These are phyloP conservation scores for Silybum marianum DNA, from an alignment of 129 eudicot species.

Conservation along the genomic window DNA sequence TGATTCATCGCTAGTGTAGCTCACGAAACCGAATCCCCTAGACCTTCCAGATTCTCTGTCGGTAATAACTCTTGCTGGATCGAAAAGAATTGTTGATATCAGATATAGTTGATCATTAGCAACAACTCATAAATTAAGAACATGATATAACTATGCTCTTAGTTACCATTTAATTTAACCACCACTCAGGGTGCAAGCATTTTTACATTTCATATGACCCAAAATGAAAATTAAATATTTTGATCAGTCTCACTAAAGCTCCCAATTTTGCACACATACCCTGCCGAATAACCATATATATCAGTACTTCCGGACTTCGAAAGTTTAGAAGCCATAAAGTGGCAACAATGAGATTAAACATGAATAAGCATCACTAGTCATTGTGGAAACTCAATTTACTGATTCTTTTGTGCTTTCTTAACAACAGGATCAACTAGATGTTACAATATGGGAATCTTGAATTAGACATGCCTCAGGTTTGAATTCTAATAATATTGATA, in stretches of 20 bases:
- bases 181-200: not conserved
- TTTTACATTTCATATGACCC: not conserved
- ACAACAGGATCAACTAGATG: not conserved
- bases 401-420: not conserved
- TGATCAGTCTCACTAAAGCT: constrained; percentile 5
- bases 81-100: not conserved
- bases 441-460: not conserved
- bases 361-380: not conserved
- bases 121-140: not conserved
- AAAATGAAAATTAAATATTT: not conserved
- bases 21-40: constrained; percentile 80
- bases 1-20: constrained; percentile 38
- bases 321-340: not conserved
- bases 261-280: not conserved
- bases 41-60: constrained; percentile 78
- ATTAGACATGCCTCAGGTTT: not conserved
- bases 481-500: not conserved
- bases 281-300: not conserved
- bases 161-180: not conserved
- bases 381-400: not conserved
- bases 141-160: not conserved
- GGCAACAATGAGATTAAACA: not conserved
- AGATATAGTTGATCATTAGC: not conserved
- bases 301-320: not conserved
- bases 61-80: constrained; percentile 57